phyloP scores from a whole-genome alignment of 2,329 filamentous ascomycete species.

The Raffaelea ambrosiae region DNA sequence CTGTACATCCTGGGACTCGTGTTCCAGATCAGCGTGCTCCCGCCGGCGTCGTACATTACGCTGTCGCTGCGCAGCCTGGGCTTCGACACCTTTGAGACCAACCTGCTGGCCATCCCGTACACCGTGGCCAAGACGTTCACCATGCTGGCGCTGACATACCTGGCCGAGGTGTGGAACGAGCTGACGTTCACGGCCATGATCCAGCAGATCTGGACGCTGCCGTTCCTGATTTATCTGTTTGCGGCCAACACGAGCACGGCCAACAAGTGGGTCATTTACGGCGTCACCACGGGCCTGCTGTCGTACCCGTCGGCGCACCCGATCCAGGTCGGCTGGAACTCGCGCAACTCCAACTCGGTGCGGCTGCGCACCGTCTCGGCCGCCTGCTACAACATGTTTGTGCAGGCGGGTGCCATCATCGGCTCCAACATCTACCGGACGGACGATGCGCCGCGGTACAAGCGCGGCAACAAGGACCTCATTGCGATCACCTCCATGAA shows the following conservation, averaged over 20 bases:
- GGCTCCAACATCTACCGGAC: constrained; percentile 30
- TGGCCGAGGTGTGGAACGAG: constrained; percentile 37
- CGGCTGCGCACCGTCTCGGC: constrained; percentile 53
- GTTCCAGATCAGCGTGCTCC: constrained; percentile 42
- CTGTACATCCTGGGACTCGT: constrained; percentile 44
- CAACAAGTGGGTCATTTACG: constrained; percentile 32
- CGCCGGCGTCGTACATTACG: constrained; percentile 47
- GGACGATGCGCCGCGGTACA: constrained; percentile 37
- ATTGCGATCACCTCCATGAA: constrained; percentile 35
- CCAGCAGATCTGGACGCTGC: constrained; percentile 51
- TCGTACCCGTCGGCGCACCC: constrained; percentile 34
- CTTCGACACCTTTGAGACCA: constrained; percentile 53
- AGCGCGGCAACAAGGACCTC: constrained; percentile 44
- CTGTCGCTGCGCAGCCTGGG: constrained; percentile 48
- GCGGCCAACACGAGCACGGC: constrained; percentile 26
- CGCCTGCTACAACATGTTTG: constrained; percentile 53
- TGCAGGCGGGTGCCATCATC: constrained; percentile 34
- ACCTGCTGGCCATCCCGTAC: constrained; percentile 53
- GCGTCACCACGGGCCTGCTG: constrained; percentile 31
- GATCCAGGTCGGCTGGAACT: constrained; percentile 39
- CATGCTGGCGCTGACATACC: constrained; percentile 27
- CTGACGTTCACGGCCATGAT: constrained; percentile 39
- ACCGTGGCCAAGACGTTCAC: constrained; percentile 26
- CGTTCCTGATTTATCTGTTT: constrained; percentile 45
- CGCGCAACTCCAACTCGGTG: constrained; percentile 52